These are phyloP conservation scores for Aspergillus melleus DNA, from an alignment of 2,329 filamentous ascomycete species.

Conservation along the genomic window DNA sequence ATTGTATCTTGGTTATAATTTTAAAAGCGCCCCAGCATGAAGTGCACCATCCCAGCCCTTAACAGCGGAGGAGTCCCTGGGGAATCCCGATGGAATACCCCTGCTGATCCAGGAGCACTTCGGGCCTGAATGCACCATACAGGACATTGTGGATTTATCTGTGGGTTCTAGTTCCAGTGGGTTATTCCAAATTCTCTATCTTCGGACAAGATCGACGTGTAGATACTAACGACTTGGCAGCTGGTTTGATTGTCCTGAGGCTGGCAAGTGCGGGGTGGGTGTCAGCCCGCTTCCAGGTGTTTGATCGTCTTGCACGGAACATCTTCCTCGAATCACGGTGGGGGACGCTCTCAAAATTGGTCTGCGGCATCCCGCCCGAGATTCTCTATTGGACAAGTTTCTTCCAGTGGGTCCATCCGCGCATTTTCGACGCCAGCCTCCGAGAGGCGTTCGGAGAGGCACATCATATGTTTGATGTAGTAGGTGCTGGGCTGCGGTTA, in stretches of 20 bases:
- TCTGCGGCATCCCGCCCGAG: slow-evolving; percentile 3
- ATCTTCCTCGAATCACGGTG: slow-evolving; percentile 14
- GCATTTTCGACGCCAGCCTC: slow-evolving; percentile 19
- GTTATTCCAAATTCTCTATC: background rate
- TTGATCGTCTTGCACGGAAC: slow-evolving; percentile 8
- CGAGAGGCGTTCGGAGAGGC: slow-evolving; percentile 17
- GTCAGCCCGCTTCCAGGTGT: slow-evolving; percentile 13
- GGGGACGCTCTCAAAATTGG: slow-evolving; percentile 5
- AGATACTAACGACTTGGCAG: background rate
- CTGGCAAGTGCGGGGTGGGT: background rate
- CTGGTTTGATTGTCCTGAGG: background rate
- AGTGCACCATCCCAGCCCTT: too few species aligned
- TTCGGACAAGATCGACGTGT: background rate
- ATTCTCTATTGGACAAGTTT: slow-evolving; percentile 5
- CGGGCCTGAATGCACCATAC: background rate
- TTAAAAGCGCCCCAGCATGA: too few species aligned
- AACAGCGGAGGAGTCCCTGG: too few species aligned
- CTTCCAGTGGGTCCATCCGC: slow-evolving; percentile 11
- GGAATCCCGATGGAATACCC: too few species aligned
- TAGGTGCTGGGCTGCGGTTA: background rate
- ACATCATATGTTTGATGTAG: slow-evolving; percentile 17
- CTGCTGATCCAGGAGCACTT: background rate
- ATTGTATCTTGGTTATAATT: too few species aligned
- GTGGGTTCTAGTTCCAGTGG: background rate
- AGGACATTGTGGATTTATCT: background rate